Evolutionary conservation across 1,284 basidiomycete species (phyloP), one percentile per base, ranked within the genome.

Genomic region (Austropuccinia psidii): DNA sequence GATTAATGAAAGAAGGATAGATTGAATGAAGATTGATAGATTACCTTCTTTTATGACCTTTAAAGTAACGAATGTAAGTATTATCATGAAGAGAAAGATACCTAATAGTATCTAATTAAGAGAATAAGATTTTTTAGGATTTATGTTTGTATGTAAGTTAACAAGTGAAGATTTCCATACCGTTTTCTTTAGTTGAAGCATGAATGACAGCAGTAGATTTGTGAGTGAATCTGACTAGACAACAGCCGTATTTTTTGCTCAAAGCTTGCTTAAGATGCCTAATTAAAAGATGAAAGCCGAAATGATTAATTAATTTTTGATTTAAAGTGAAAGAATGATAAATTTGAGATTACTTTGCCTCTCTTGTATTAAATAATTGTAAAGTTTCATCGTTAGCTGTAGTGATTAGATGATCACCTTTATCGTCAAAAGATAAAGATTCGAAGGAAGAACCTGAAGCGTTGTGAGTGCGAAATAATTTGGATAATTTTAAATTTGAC

Each of bases 81-180:
- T 97, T 97, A 84, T 96, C 92, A 81, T 97, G 91, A 74, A 97
- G 81, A 1, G 91, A 93, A 78, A 96, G 92, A 81, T 98, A 97
- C 29, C 96, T 88, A 75, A 99, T 87, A 0, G 91, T 92, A 78
- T 98, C 80, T 80, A 69, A 1, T 24, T 49, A 43, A 60, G 31
- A 57, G 27, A 24, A 39, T 31, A 7, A 60, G 33, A 35, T 47
- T n/a, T 13, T 37, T 50, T 37, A 37, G 37, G 37, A 41, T 13
- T 13, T 37, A 54, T 0, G n/a, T 7, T 21, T 29, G 31, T 31
- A n/a, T 50, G 19, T 21, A 3, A 41, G 27, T 64, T 33, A 27
- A 21, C 31, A 19, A n/a, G 21, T 11, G 45, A 24, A 47, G 13
- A 33, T n/a, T 21, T 13, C 15, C 75, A 21, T 76, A 77, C 83